These are phyloP conservation scores for Fusarium mexicanum DNA, from an alignment of 2,329 filamentous ascomycete genomes.

Conservation along the genomic window DNA sequence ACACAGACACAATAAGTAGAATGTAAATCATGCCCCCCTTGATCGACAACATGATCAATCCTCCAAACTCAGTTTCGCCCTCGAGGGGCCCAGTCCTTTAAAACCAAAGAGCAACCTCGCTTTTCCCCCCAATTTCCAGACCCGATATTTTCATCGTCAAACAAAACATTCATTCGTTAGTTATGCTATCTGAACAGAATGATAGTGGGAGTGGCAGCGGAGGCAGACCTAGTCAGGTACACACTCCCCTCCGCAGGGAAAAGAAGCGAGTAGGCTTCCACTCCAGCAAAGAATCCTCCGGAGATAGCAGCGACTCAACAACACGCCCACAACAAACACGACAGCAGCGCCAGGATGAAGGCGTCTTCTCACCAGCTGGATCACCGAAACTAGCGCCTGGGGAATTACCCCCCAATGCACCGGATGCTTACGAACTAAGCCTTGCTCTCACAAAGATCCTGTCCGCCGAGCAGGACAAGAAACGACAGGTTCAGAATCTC, in stretches of 20 bases:
- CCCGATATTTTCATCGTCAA: slow-evolving; percentile 2
- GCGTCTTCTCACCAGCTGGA: slow-evolving; percentile 39
- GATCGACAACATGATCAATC: slow-evolving; percentile 35
- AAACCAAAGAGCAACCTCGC: not conserved
- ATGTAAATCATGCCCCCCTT: slow-evolving; percentile 33
- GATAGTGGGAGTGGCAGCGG: slow-evolving; percentile 45
- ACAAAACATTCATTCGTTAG: not conserved
- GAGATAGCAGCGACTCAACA: slow-evolving; percentile 7
- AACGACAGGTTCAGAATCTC: slow-evolving; percentile 17
- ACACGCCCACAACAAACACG: not conserved
- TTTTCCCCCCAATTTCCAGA: not conserved
- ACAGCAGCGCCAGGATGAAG: slow-evolving; percentile 30
- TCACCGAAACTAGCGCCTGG: slow-evolving; percentile 42
- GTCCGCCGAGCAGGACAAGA: slow-evolving; percentile 45
- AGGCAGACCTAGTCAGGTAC: slow-evolving; percentile 41
- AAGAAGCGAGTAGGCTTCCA: slow-evolving; percentile 56
- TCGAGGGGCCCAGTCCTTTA: slow-evolving; percentile 20
- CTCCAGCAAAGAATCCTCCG: slow-evolving; percentile 43
- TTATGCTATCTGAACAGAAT: slow-evolving; percentile 39
- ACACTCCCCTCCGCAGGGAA: slow-evolving; percentile 48
- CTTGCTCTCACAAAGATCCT: slow-evolving; percentile 52
- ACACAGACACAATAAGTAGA: not conserved
- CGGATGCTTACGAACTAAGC: slow-evolving; percentile 52
- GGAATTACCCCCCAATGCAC: slow-evolving; percentile 46
- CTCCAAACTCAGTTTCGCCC: slow-evolving; percentile 29